Base-by-base conservation (phyloP, 176 grass and related monocot species). In the Bonia amplexicaulis region DNA sequence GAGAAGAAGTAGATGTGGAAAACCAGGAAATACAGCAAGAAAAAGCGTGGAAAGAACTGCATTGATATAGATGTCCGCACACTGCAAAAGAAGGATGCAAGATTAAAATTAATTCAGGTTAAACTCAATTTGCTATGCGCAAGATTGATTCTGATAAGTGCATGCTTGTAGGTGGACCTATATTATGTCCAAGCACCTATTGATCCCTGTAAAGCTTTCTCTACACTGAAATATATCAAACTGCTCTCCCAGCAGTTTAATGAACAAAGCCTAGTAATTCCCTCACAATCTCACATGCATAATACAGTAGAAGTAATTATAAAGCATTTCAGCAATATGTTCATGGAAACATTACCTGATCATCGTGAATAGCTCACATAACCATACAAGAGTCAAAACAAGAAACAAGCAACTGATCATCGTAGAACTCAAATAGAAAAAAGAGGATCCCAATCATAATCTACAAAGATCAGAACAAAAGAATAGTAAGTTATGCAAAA, bases 1-100 rank as follows among this genome's bases (percentile, higher is more conserved):
- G 96, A 99, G 77, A 99, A 99, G 84, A 94, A 99, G 81, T 99
- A 99, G 78, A 99, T 92, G 85, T 99, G 96, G 67, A 99, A 99
- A 83, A 99, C 93, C n/a, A 99, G 86, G 66, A 99, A 99, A 91
- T 99, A 99, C 37, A 99, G 71, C 77, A 99, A 92, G 93, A 99
- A 96, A 80, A 99, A 99, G 26, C 96, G 91, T 13, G 96, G 96
- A 88, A 99, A 99, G 86, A 99, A 99, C 85, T 96, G 96, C 96
- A 99, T 96, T n/a, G 96, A 99, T 88, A 99, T 94, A 37, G 96
- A 90, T 86, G 96, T 99, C 75, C 96, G 83, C 52, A 99, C 93
- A 76, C 96, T 99, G 88, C 86, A 93, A 87, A 80, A 73, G 46
- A 76, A 87, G 69, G 60, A 69, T 62, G n/a, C 12, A 62, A 31